Evolutionary conservation across 2,329 filamentous ascomycete species (phyloP), one percentile per base, ranked within the genome.

Genomic region (Pseudogymnoascus pannorum): DNA sequence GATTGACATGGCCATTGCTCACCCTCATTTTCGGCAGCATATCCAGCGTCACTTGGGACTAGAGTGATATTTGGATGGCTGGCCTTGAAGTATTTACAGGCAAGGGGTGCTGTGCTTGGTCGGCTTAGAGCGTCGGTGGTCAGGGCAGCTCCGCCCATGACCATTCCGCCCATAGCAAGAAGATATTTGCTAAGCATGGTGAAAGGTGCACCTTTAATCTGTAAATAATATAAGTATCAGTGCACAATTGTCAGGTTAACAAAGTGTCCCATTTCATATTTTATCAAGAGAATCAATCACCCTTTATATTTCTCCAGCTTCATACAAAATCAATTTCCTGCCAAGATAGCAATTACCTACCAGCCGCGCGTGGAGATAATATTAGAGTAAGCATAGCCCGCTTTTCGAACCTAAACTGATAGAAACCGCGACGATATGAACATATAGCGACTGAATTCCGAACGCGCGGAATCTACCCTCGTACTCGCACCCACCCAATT

Each of bases 1-100:
- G 9, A 38, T 4, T 20, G 22, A 16, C 14, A 29, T 35, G n/a
- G 9, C 20, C 2, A 38, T 38, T 33, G 29, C 57, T 36, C 48
- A 62, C 64, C 61, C 33, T 64, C 61, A 20, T 64, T 64, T 40
- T 64, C 61, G 35, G 48, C 57, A 9, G 57, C 9, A 44, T 64
- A 66, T 3, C 42, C 57, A 24, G n/a, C 31, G n/a, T 64, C 64
- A 6, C 36, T 59, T 58, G 63, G 61, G 11, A 66, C 12, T 7
- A 59, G 29, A 12, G 64, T 66, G 40, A 66, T 64, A 24, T 60
- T 61, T 5, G 61, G 57, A 26, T 59, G 61, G 18, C 40, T 60
- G 22, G 36, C 36, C 51, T 64, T 64, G 57, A 64, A 64, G 58
- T 51, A 64, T 64, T 44, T 44, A 44, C 40, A 44, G 20, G 40